phyloP scores from a whole-genome alignment of 345 rosid genomes.

The Zanthoxylum bungeanum region DNA sequence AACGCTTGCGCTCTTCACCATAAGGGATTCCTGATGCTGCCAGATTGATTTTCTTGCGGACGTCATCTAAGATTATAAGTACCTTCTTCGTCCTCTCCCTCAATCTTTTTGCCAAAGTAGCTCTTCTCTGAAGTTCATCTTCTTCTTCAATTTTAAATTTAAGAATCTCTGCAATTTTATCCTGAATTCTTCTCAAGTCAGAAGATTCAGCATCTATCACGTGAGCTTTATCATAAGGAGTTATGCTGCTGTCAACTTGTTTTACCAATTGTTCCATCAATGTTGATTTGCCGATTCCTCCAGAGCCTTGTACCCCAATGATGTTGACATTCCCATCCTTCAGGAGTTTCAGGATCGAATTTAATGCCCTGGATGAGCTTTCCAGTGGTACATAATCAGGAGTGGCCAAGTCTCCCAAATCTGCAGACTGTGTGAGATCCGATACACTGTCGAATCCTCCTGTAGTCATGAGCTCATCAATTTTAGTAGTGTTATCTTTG shows the following conservation, averaged over 20 bases:
- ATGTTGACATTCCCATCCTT: background rate
- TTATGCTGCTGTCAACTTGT: background rate
- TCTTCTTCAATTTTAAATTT: constrained; percentile 7
- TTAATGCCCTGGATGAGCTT: background rate
- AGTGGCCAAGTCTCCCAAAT: background rate
- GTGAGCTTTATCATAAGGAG: constrained; percentile 4
- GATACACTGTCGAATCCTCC: background rate
- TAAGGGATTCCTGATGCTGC: constrained; percentile 20
- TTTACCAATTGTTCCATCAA: background rate
- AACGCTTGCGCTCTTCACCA: constrained; percentile 7
- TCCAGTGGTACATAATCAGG: background rate
- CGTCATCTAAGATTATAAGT: constrained; percentile 32
- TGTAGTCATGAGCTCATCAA: background rate
- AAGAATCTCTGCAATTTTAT: constrained; percentile 15
- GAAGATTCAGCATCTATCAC: constrained; percentile 5
- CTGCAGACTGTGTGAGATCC: background rate
- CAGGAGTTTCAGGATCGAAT: background rate
- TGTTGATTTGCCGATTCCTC: background rate
- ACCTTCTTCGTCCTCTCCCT: constrained; percentile 4
- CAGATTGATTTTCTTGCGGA: constrained; percentile 22
- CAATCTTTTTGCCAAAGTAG: background rate
- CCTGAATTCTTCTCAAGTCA: constrained; percentile 14
- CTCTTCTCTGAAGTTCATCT: constrained; percentile 12
- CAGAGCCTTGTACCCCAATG: background rate
- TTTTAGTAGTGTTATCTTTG: background rate